Base-by-base conservation (phyloP, 2,329 filamentous ascomycete genomes). In the Daldinia sp. region DNA sequence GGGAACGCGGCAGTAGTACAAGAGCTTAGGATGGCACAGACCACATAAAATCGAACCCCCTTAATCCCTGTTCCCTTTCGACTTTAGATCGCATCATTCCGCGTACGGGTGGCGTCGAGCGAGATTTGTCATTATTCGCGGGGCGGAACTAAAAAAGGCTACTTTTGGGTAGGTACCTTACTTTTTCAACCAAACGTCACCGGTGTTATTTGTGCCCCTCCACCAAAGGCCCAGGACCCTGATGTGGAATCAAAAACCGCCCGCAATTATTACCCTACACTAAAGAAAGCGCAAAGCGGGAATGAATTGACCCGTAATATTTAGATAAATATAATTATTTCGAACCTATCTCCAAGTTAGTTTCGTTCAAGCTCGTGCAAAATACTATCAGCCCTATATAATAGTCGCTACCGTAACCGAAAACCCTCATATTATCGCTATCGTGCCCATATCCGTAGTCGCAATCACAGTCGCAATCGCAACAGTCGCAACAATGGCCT, bases 401-500 rank as follows among this genome's bases (percentile, higher is more conserved):
- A 30, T 13, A 50, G 23, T 10, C 26, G 6, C 26, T 12, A 5
- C 26, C 26, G 26, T 50, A 50, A 33, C 26, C 26, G 26, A 28
- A 28, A 57, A 4, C 23, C 54, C 39, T 57, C 18, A 59, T 37
- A 26, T 48, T 48, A 59, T 59, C 56, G n/a, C 10, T 44, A 48
- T 53, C 28, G 18, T 51, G 13, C n/a, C 46, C 44, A 12, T 33
- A 41, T 28, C 18, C 42, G 9, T 64, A 67, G 26, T 56, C 53
- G 42, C 69, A 67, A 23, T 56, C 53, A 39, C 69, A 12, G 63
- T 54, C 65, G 64, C 66, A 58, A 28, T 62, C 46, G 23, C 62
- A 35, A 35, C 35, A 60, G 33, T 61, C 35, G 18, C 56, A 56
- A 58, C 53, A 60, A 73, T 75, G 71, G 67, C 72, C 66, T 76